A percentile compares a stretch with the other conserved stretches of the same genome.
Evolutionary conservation across 352 stramenopile genomes (phyloP).

Genomic region (Phytophthora rubi): DNA sequence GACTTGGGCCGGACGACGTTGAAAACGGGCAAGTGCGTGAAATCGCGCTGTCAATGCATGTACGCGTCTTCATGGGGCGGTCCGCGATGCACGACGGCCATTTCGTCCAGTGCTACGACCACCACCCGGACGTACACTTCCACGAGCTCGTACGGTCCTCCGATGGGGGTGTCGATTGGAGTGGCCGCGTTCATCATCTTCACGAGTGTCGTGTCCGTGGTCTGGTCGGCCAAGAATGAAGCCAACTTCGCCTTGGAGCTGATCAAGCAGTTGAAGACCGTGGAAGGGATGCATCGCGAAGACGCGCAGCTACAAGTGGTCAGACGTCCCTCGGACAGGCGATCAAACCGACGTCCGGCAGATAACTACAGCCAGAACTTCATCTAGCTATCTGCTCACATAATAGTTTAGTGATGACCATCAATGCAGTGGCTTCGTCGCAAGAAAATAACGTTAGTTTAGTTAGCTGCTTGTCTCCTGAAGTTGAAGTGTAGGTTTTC

Average conservation of each 20-base stretch:
- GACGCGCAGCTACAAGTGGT: slow-evolving; percentile 16
- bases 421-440: neutral
- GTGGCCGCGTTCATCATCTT: slow-evolving; percentile 40
- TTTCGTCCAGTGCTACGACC: slow-evolving; percentile 27
- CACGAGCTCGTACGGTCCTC: slow-evolving; percentile 37
- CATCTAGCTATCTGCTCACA: slow-evolving; percentile 15
- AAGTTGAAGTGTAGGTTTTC: slow-evolving; percentile 14
- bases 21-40: slow-evolving; percentile 48
- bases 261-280: slow-evolving; percentile 16
- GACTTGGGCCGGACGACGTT: slow-evolving; percentile 21
- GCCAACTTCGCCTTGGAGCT: slow-evolving; percentile 10
- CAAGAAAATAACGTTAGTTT: slow-evolving; percentile 5
- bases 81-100: slow-evolving; percentile 54
- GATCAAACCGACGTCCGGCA: slow-evolving; percentile 24
- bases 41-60: slow-evolving; percentile 50
- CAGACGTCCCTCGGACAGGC: slow-evolving; percentile 22
- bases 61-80: slow-evolving; percentile 46
- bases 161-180: slow-evolving; percentile 39
- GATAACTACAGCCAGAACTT: slow-evolving; percentile 42
- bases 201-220: slow-evolving; percentile 42
- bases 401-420: slow-evolving; percentile 5
- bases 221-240: slow-evolving; percentile 37
- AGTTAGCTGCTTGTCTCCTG: neutral
- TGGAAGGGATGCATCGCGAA: slow-evolving; percentile 10
- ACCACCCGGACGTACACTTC: slow-evolving; percentile 33